Conservation (phyloP, 192 early-diverging fungal species). For the Dissophora ornata region DNA sequence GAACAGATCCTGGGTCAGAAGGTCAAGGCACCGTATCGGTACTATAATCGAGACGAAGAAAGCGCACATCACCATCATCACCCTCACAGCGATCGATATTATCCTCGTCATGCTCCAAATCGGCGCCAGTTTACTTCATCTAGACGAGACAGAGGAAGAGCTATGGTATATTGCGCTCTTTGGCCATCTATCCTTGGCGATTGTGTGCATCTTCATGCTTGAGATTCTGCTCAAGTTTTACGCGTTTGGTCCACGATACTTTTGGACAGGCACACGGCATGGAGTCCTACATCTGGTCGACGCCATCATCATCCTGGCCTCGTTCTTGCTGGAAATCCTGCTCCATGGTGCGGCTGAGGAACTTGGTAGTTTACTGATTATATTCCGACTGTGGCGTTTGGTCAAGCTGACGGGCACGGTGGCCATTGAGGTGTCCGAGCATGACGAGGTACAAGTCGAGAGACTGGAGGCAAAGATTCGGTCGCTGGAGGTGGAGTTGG, state of each 20-base stretch:
- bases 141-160: slow-evolving; percentile 39
- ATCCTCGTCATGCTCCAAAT: slow-evolving; percentile 39
- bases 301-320: slow-evolving; percentile 54
- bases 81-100: slow-evolving; percentile 34
- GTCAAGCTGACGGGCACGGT: slow-evolving; percentile 61
- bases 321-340: slow-evolving; percentile 58
- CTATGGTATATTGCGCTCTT: slow-evolving; percentile 46
- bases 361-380: slow-evolving; percentile 57
- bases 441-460: slow-evolving; percentile 8
- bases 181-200: slow-evolving; percentile 42
- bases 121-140: slow-evolving; percentile 28
- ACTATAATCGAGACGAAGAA: slow-evolving; percentile 8
- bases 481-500: slow-evolving; percentile 7
- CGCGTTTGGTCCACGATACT: slow-evolving; percentile 61
- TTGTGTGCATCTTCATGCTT: slow-evolving; percentile 59
- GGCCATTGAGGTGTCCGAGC: slow-evolving; percentile 51
- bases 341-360: slow-evolving; percentile 60
- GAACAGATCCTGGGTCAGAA: not conserved
- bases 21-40: slow-evolving; percentile 5
- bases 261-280: slow-evolving; percentile 17
- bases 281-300: slow-evolving; percentile 58
- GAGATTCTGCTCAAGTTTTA: slow-evolving; percentile 57
- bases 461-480: slow-evolving; percentile 1
- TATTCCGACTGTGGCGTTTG: slow-evolving; percentile 66
- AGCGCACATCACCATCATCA: slow-evolving; percentile 24